Conservation (phyloP, 192 early-diverging fungal genomes). For the Rhizophagus clarus region DNA sequence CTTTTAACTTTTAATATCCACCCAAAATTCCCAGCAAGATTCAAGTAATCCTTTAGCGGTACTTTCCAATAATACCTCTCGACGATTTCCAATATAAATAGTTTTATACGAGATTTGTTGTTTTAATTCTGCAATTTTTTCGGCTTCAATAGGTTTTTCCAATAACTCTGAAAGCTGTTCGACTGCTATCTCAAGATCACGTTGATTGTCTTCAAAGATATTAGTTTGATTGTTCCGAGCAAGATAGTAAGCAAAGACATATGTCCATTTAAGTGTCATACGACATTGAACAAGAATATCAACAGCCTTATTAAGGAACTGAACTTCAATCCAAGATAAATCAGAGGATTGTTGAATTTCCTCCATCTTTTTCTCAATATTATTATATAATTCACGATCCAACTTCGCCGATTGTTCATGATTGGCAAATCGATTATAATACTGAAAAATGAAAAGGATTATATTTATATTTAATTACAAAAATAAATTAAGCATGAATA, state of each 20-base stretch:
- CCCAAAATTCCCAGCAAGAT: conserved; percentile 77
- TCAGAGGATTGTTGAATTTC: conserved; percentile 88
- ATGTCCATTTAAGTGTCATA: conserved; percentile 96
- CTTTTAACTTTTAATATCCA: conserved; percentile 44
- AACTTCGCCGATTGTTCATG: conserved; percentile 94
- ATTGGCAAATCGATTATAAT: conserved; percentile 97
- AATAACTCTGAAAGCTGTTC: conserved; percentile 91
- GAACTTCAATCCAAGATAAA: conserved; percentile 98
- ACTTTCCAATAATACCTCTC: conserved; percentile 88
- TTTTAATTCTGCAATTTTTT: conserved; percentile 77
- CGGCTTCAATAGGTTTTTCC: conserved; percentile 80
- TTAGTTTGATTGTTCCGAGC: conserved; percentile 80
- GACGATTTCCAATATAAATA: conserved; percentile 84
- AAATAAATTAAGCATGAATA: background rate
- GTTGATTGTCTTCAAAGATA: conserved; percentile 98
- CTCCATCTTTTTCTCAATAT: conserved; percentile 94
- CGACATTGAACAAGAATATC: conserved; percentile 88
- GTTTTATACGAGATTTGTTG: conserved; percentile 91
- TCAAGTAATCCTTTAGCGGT: conserved; percentile 87
- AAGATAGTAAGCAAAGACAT: conserved; percentile 96
- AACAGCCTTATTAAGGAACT: conserved; percentile 92
- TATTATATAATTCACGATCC: conserved; percentile 76
- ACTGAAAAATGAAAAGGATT: conserved; percentile 55
- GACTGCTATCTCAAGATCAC: conserved; percentile 96
- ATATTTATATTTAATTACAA: no score